Evolutionary conservation across 1,284 basidiomycete species (phyloP).

Genomic region (Pyrrhoderma noxium): DNA sequence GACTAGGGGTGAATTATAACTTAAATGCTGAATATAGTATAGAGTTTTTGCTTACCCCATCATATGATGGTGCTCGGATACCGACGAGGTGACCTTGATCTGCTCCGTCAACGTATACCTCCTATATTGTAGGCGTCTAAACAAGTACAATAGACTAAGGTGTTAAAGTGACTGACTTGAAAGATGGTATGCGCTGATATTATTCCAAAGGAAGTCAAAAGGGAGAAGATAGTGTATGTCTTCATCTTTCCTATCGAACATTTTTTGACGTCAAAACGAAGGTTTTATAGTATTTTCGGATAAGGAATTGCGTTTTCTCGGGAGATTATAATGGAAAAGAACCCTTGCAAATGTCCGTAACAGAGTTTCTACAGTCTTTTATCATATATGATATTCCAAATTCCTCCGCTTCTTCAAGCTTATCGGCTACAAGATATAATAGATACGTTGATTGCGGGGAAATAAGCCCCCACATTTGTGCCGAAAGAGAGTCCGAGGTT

Average conservation of each 20-base stretch:
- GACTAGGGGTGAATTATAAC: neutral
- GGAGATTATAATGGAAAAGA: no score
- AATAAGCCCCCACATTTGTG: no score
- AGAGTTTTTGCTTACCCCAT: constrained; percentile 16
- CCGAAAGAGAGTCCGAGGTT: no score
- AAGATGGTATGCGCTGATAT: constrained; percentile 22
- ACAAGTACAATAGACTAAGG: neutral
- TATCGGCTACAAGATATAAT: no score
- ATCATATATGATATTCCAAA: neutral
- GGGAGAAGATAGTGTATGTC: constrained; percentile 1
- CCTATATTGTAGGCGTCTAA: neutral
- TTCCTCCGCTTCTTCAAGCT: no score
- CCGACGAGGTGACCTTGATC: constrained; percentile 21
- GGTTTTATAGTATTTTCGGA: no score
- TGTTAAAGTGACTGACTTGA: constrained; percentile 1
- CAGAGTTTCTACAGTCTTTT: no score
- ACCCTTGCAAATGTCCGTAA: no score
- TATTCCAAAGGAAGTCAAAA: constrained; percentile 6
- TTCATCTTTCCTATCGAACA: no score
- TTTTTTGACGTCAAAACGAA: no score
- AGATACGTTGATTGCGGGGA: no score
- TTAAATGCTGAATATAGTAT: neutral
- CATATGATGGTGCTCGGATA: constrained; percentile 20
- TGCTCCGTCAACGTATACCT: constrained; percentile 19
- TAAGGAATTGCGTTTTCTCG: no score